phyloP scores from a whole-genome alignment of 495 filamentous ascomycete genomes.

The Aspergillus hancockii region DNA sequence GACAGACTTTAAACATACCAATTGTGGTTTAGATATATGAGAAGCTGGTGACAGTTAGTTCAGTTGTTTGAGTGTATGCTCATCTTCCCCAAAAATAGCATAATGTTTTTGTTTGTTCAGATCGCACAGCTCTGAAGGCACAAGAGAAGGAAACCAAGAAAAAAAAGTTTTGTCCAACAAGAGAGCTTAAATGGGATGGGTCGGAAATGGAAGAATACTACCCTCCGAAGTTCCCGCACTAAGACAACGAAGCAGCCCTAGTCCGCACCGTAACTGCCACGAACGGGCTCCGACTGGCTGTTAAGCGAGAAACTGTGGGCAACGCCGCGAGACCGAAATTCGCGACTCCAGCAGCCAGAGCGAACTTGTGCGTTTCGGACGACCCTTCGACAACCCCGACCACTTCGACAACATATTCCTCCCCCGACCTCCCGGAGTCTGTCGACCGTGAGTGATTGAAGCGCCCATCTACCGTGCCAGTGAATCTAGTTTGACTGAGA shows the following conservation, averaged over 20 bases:
- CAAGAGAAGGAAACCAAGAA: slow-evolving; percentile 12
- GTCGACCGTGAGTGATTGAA: slow-evolving; percentile 48
- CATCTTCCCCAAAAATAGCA: neutral
- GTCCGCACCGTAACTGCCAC: slow-evolving; percentile 29
- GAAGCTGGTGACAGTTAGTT: neutral
- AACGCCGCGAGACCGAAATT: slow-evolving; percentile 46
- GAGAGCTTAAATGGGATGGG: slow-evolving; percentile 19
- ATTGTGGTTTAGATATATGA: slow-evolving; percentile 4
- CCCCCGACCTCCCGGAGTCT: slow-evolving; percentile 42
- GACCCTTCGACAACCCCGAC: slow-evolving; percentile 44
- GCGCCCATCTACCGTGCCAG: slow-evolving; percentile 15
- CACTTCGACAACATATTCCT: slow-evolving; percentile 48
- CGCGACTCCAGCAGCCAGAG: slow-evolving; percentile 31
- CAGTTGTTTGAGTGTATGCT: neutral
- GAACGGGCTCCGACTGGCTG: slow-evolving; percentile 25
- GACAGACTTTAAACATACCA: slow-evolving; percentile 27
- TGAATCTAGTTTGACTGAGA: slow-evolving; percentile 26
- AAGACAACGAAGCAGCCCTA: slow-evolving; percentile 37
- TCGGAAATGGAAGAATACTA: slow-evolving; percentile 25
- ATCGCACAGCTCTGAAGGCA: slow-evolving; percentile 4
- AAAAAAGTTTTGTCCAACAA: too few species aligned
- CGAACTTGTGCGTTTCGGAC: slow-evolving; percentile 37
- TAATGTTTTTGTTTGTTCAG: neutral
- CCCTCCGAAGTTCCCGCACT: slow-evolving; percentile 14
- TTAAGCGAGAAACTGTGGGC: slow-evolving; percentile 43